Conservation (phyloP, 2,329 filamentous ascomycete species). For the Calonectria leucothoes region DNA sequence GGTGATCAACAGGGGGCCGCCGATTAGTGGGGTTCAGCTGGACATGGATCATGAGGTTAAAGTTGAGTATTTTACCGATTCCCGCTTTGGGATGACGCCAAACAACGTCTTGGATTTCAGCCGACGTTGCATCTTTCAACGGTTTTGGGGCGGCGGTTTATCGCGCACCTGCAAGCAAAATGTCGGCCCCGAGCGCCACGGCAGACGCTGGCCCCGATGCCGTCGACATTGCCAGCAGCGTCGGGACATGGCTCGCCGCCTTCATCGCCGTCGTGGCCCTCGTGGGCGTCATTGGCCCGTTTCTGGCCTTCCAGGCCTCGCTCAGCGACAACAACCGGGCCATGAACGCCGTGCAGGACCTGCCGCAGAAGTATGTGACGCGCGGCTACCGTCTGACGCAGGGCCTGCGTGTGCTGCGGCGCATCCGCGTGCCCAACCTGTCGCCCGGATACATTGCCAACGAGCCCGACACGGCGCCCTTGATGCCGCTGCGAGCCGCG, state of each 20-base stretch:
- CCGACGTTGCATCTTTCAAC: background rate
- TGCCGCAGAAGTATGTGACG: conserved; percentile 14
- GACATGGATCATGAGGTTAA: background rate
- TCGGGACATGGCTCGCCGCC: conserved; percentile 23
- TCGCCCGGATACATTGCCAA: conserved; percentile 22
- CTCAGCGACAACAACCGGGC: conserved; percentile 21
- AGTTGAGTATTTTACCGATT: background rate
- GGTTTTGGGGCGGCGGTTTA: background rate
- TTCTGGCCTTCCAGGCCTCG: conserved; percentile 18
- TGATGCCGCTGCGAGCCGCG: conserved; percentile 6
- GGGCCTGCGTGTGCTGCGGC: conserved; percentile 9
- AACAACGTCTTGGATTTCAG: background rate
- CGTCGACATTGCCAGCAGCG: conserved; percentile 10
- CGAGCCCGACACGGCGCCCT: conserved; percentile 9
- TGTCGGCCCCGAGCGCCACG: background rate
- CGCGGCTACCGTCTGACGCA: conserved; percentile 7
- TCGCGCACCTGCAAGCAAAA: background rate
- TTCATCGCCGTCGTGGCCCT: conserved; percentile 17
- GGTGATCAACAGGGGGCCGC: background rate
- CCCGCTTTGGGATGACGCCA: background rate
- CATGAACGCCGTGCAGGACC: conserved; percentile 21
- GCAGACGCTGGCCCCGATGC: background rate
- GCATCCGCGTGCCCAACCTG: conserved; percentile 18
- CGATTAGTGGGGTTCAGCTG: background rate
- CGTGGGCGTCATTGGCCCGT: conserved; percentile 15